Conservation (phyloP, 176 grass and related monocot genomes). For the Ensete ventricosum region DNA sequence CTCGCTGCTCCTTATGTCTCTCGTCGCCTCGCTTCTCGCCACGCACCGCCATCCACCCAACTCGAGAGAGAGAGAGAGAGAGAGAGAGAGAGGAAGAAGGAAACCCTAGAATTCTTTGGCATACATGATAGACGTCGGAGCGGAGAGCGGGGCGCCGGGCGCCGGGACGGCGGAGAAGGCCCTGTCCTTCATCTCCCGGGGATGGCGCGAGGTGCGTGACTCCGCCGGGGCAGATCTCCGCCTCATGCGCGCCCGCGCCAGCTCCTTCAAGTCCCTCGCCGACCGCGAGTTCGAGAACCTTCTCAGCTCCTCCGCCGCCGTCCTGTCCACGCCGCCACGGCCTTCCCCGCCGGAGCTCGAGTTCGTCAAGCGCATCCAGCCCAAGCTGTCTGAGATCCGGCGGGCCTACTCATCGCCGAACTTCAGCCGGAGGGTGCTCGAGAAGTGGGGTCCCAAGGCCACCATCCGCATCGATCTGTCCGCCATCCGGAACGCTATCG, state of each 20-base stretch:
- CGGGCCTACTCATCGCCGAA: constrained; percentile 43
- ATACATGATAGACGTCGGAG: constrained; percentile 8
- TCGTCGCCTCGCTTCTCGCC: too few relatives aligned
- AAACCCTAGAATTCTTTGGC: background rate
- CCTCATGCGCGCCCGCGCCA: constrained; percentile 47
- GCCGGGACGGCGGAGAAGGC: constrained; percentile 23
- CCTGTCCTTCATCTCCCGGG: constrained; percentile 66
- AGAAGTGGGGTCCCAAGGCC: constrained; percentile 32
- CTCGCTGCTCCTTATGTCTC: too few relatives aligned
- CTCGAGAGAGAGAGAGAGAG: too few relatives aligned
- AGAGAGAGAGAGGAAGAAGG: background rate
- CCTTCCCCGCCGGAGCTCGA: constrained; percentile 35
- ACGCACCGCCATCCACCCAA: too few relatives aligned
- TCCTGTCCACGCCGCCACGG: background rate
- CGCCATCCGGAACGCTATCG: constrained; percentile 44
- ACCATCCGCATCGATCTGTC: constrained; percentile 65
- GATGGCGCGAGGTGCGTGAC: constrained; percentile 73
- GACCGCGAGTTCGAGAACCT: constrained; percentile 66
- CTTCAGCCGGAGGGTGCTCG: constrained; percentile 35
- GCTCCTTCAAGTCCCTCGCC: constrained; percentile 38
- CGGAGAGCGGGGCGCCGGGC: background rate
- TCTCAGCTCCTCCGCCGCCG: constrained; percentile 28
- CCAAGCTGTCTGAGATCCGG: constrained; percentile 68
- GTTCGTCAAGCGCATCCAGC: constrained; percentile 57
- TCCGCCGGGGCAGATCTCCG: constrained; percentile 54